Conservation (phyloP, 108 stramenopile genomes). For the Skeletonema costatum region DNA sequence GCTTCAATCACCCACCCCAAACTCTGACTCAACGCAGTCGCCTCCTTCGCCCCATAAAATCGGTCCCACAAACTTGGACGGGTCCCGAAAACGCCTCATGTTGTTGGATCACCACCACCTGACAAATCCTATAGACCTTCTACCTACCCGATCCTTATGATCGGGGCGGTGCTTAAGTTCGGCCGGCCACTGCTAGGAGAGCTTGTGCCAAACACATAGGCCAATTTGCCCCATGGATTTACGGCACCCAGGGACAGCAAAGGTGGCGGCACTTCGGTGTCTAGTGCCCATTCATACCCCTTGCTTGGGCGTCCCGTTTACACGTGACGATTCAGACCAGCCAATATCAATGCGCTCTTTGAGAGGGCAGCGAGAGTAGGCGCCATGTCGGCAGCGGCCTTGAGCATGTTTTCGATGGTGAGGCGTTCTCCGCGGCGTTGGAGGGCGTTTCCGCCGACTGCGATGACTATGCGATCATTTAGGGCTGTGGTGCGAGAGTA, state of each 20-base stretch:
- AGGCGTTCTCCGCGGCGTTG: slow-evolving; percentile 85
- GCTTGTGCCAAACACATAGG: slow-evolving; percentile 81
- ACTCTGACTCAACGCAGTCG: slow-evolving; percentile 70
- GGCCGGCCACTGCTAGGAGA: slow-evolving; percentile 55
- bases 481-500: slow-evolving; percentile 40
- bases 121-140: too few relatives aligned
- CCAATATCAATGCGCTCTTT: too few relatives aligned
- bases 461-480: slow-evolving; percentile 64
- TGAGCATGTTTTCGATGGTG: slow-evolving; percentile 87
- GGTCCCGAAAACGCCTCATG: slow-evolving; percentile 74
- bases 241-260: slow-evolving; percentile 74
- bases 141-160: too few relatives aligned
- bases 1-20: slow-evolving; percentile 84
- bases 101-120: slow-evolving; percentile 74
- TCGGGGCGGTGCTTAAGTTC: slow-evolving; percentile 60
- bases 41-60: slow-evolving; percentile 87
- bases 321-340: too few relatives aligned
- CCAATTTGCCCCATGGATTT: slow-evolving; percentile 87
- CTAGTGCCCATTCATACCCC: too few relatives aligned
- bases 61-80: slow-evolving; percentile 81
- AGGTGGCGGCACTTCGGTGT: slow-evolving; percentile 74
- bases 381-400: slow-evolving; percentile 84
- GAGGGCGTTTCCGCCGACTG: slow-evolving; percentile 86
- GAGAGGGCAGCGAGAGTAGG: slow-evolving; percentile 65
- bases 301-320: too few relatives aligned